Conservation (phyloP, 768 basidiomycete species). For the Tubosaeta brunneosetosa region DNA sequence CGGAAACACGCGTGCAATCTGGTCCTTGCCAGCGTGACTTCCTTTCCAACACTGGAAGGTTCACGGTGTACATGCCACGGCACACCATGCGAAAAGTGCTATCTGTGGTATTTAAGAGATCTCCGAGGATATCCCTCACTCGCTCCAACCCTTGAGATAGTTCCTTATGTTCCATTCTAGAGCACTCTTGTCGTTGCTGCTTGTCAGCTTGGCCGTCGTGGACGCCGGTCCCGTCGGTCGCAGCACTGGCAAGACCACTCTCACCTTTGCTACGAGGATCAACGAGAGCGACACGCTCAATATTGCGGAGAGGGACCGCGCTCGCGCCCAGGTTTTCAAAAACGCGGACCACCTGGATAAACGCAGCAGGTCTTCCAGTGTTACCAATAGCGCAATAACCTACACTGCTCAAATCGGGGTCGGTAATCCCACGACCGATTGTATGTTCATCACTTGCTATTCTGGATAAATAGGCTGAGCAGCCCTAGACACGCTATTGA, state of each 20-base stretch:
- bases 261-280: background rate
- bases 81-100: background rate
- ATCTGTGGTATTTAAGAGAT: background rate
- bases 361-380: background rate
- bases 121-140: background rate
- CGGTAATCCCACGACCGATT: slow-evolving; percentile 21
- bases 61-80: background rate
- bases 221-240: background rate
- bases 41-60: background rate
- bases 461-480: background rate
- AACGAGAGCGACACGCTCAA: background rate
- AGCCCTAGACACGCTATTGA: slow-evolving; percentile 19
- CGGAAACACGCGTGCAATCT: background rate
- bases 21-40: background rate
- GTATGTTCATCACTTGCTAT: slow-evolving; percentile 10
- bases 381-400: slow-evolving; percentile 18
- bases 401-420: slow-evolving; percentile 27
- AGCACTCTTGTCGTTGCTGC: background rate
- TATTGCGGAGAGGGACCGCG: background rate
- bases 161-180: background rate
- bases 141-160: background rate
- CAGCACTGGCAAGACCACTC: background rate
- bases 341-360: background rate
- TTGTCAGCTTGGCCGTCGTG: background rate
- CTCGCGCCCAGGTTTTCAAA: background rate